phyloP scores from a whole-genome alignment of 1,139 yeast species.

The Saccharomyces hybrid region DNA sequence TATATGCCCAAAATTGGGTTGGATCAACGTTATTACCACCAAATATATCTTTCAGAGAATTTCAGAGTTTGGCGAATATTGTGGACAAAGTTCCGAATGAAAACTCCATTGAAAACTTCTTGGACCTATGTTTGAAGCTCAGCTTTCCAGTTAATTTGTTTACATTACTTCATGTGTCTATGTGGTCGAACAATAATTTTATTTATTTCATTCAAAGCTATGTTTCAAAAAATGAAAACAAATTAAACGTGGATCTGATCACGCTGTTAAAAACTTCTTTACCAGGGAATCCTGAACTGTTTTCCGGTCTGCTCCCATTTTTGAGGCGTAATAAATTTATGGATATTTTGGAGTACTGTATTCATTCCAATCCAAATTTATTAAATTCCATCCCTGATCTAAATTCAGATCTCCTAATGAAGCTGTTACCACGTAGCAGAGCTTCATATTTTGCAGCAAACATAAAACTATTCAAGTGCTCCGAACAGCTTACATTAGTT shows the following conservation, averaged over 20 bases:
- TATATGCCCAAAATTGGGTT: slow-evolving; percentile 21
- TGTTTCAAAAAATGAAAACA: not conserved
- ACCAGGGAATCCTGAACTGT: not conserved
- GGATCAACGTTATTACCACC: slow-evolving; percentile 21
- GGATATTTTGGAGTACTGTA: not conserved
- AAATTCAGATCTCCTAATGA: not conserved
- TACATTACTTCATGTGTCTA: not conserved
- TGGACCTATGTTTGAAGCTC: slow-evolving; percentile 5
- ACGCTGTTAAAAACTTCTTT: not conserved
- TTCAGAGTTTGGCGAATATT: slow-evolving; percentile 4
- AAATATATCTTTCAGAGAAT: slow-evolving; percentile 11
- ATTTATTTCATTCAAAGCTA: not conserved
- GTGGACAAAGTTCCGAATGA: slow-evolving; percentile 1
- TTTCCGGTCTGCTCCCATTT: not conserved
- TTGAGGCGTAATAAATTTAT: not conserved
- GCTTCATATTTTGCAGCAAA: not conserved
- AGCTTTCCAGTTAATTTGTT: slow-evolving; percentile 1
- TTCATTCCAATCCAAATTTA: not conserved
- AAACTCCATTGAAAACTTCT: slow-evolving; percentile 5
- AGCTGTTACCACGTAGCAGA: not conserved
- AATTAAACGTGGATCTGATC: not conserved
- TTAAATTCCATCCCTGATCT: not conserved
- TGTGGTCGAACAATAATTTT: slow-evolving; percentile 1
- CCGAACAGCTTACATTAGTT: not conserved
- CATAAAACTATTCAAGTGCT: not conserved